Evolutionary conservation across 2,329 filamentous ascomycete species (phyloP).

Genomic region (Sphaerulina vaccinii): DNA sequence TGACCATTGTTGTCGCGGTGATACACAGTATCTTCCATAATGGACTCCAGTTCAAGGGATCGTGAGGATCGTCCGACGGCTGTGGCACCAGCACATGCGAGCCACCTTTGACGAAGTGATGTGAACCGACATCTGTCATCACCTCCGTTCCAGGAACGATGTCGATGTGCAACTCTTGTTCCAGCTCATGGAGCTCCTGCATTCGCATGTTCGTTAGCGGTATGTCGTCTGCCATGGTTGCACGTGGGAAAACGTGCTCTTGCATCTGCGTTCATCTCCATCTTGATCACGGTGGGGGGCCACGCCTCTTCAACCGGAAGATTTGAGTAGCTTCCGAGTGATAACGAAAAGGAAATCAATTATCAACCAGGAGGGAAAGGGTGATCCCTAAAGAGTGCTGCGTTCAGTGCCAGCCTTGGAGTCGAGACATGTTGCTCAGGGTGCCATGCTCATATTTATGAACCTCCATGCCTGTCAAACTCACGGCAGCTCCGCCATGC

Average conservation of each 20-base stretch:
- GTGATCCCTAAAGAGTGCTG: slow-evolving; percentile 8
- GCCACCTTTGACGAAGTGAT: slow-evolving; percentile 62
- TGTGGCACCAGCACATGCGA: slow-evolving; percentile 53
- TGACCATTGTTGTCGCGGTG: slow-evolving; percentile 45
- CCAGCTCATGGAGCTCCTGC: slow-evolving; percentile 49
- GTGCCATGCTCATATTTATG: background rate
- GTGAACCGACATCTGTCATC: slow-evolving; percentile 60
- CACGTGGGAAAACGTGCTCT: slow-evolving; percentile 14
- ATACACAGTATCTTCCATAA: slow-evolving; percentile 53
- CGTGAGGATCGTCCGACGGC: slow-evolving; percentile 45
- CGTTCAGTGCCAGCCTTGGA: slow-evolving; percentile 7
- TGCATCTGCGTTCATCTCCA: slow-evolving; percentile 26
- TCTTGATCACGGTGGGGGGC: slow-evolving; percentile 9
- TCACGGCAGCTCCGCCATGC: slow-evolving; percentile 1
- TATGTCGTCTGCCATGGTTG: slow-evolving; percentile 15
- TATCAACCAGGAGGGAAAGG: slow-evolving; percentile 7
- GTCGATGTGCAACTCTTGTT: slow-evolving; percentile 53
- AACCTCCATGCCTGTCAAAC: slow-evolving; percentile 3
- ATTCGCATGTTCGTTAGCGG: slow-evolving; percentile 18
- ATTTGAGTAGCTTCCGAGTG: slow-evolving; percentile 9
- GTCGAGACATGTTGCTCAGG: slow-evolving; percentile 1
- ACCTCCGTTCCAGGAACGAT: slow-evolving; percentile 60
- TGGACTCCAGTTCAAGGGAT: slow-evolving; percentile 48
- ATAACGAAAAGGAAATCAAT: slow-evolving; percentile 5
- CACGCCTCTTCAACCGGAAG: slow-evolving; percentile 3